phyloP scores from a whole-genome alignment of 2,329 filamentous ascomycete genomes.

The Penicillium crustosum region DNA sequence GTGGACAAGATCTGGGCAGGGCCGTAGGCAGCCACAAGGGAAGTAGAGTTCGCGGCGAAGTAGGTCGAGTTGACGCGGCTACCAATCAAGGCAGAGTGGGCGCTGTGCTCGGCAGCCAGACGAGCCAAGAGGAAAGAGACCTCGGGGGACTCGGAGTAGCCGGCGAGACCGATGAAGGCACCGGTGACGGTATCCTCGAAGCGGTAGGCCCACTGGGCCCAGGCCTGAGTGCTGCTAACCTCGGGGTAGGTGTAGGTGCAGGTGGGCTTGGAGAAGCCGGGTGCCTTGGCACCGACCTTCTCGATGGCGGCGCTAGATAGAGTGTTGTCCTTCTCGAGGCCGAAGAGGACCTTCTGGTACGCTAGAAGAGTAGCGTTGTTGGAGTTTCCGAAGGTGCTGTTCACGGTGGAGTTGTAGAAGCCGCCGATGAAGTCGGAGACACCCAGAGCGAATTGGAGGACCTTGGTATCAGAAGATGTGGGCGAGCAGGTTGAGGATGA shows the following conservation, averaged over 20 bases:
- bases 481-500: constrained; percentile 20
- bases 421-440: constrained; percentile 26
- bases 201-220: constrained; percentile 21
- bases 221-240: constrained; percentile 16
- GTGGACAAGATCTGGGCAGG: constrained; percentile 24
- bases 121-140: constrained; percentile 33
- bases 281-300: constrained; percentile 16
- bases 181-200: constrained; percentile 25
- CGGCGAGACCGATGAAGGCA: constrained; percentile 30
- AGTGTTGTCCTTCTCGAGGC: constrained; percentile 27
- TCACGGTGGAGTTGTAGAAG: constrained; percentile 31
- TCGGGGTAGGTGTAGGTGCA: constrained; percentile 28
- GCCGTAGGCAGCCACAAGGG: constrained; percentile 25
- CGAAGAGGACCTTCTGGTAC: constrained; percentile 23
- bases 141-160: constrained; percentile 31
- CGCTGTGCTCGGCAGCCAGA: constrained; percentile 29
- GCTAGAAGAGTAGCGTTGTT: constrained; percentile 16
- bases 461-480: constrained; percentile 20
- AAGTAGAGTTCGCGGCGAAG: constrained; percentile 24
- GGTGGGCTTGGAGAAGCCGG: constrained; percentile 20
- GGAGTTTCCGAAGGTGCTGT: constrained; percentile 22
- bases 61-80: constrained; percentile 14
- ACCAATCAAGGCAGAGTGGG: constrained; percentile 25
- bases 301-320: constrained; percentile 27
- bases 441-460: constrained; percentile 27